Conservation (phyloP, 768 basidiomycete species). For the Serpula lacrymans region DNA sequence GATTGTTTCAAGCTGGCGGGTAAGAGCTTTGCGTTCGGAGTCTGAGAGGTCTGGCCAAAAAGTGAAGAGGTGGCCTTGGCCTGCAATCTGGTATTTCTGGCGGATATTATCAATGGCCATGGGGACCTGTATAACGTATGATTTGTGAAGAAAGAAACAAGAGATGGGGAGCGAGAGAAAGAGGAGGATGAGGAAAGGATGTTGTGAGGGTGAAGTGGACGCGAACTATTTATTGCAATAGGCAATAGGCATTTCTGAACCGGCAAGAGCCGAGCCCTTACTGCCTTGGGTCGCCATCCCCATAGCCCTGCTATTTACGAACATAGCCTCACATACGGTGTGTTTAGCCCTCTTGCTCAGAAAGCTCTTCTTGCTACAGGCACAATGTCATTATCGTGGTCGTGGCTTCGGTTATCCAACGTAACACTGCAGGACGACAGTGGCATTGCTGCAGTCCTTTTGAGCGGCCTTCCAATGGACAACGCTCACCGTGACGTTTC, state of each 20-base stretch:
- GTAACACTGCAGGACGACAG: no score
- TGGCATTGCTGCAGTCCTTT: no score
- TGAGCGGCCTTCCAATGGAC: no score
- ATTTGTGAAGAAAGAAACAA: background rate
- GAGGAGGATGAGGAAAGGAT: background rate
- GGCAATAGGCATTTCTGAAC: slow-evolving; percentile 1
- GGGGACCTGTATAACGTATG: slow-evolving; percentile 16
- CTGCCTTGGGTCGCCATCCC: slow-evolving; percentile 1
- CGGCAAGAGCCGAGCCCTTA: slow-evolving; percentile 3
- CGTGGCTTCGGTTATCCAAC: no score
- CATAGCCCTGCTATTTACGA: slow-evolving; percentile 3
- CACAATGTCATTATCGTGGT: no score
- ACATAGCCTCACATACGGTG: background rate
- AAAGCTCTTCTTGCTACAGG: no score
- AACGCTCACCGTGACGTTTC: no score
- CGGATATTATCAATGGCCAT: slow-evolving; percentile 60
- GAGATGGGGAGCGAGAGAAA: slow-evolving; percentile 1
- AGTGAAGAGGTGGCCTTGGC: slow-evolving; percentile 85
- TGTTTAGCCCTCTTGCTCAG: background rate
- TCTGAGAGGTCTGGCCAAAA: slow-evolving; percentile 78
- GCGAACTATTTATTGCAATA: slow-evolving; percentile 7
- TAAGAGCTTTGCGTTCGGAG: slow-evolving; percentile 58
- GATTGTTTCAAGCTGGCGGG: slow-evolving; percentile 71
- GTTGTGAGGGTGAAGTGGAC: no score
- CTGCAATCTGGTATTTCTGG: slow-evolving; percentile 69